phyloP scores from a whole-genome alignment of 1,284 basidiomycete genomes.

The Cryptococcus sp. region DNA sequence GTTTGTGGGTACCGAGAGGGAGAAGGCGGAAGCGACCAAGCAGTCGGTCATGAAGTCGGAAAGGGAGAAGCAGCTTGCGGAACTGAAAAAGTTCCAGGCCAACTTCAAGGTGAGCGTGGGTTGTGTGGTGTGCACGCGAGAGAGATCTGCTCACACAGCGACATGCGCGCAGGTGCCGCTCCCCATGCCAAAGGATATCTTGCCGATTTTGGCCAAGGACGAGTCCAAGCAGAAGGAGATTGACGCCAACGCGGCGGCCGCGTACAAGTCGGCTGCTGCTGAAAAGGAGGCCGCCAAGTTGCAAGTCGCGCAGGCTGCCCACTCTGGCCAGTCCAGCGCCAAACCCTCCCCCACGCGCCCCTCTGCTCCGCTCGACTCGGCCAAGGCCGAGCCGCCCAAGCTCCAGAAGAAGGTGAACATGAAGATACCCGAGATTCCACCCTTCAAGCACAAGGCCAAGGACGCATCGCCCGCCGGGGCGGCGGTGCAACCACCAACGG shows the following conservation, averaged over 20 bases:
- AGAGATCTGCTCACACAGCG: background rate
- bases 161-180: slow-evolving; percentile 68
- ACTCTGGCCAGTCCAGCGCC: slow-evolving; percentile 11
- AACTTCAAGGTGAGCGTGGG: slow-evolving; percentile 72
- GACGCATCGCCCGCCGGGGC: slow-evolving; percentile 10
- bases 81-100: slow-evolving; percentile 86
- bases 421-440: slow-evolving; percentile 81
- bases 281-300: slow-evolving; percentile 31
- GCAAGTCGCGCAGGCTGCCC: slow-evolving; percentile 17
- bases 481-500: slow-evolving; percentile 17
- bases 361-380: slow-evolving; percentile 15
- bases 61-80: slow-evolving; percentile 59
- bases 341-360: slow-evolving; percentile 11
- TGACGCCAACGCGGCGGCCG: slow-evolving; percentile 67
- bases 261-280: slow-evolving; percentile 55
- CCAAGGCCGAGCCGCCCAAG: slow-evolving; percentile 34
- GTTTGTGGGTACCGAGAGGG: slow-evolving; percentile 84
- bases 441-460: slow-evolving; percentile 65
- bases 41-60: slow-evolving; percentile 86
- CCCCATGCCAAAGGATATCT: slow-evolving; percentile 88
- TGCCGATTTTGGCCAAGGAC: slow-evolving; percentile 87
- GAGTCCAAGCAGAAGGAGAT: slow-evolving; percentile 80
- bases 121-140: background rate
- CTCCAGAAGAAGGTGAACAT: slow-evolving; percentile 47
- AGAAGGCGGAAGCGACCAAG: slow-evolving; percentile 82